Evolutionary conservation across 225 moss, liverwort and hornwort genomes (phyloP), one percentile per base, ranked within the genome.

Genomic region (Sphagnum contortum): DNA sequence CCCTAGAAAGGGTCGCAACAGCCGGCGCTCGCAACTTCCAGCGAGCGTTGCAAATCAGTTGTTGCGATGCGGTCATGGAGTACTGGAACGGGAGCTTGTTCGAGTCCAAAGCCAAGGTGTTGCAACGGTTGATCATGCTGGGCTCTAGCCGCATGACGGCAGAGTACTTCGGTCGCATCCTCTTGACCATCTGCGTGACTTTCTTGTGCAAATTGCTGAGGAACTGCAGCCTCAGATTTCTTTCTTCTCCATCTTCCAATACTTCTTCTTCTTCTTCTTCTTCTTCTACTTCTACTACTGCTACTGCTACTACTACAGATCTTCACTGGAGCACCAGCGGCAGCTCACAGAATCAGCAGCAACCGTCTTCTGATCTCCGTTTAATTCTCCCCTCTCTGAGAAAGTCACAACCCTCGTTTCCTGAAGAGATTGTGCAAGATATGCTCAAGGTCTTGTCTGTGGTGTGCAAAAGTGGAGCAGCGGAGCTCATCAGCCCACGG

Each of bases 361-460:
- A 29, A 29, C 0, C 29, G 1, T 29, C 29, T 29, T 29, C 29
- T 29, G 29, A 29, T 29, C 29, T 29, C 29, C 29, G 29, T 29
- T 29, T 29, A 1, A 29, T 1, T 29, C 29, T 29, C 29, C 29
- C 29, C 29, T 29, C 29, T 29, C 46, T 82, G 62, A 10, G 66
- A 59, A 82, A 79, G 66, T 75, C 72, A 46, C 75, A 73, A 71
- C 63, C 65, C 55, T 71, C 68, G 4, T 59, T 63, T 45, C 73
- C 75, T 69, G 75, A 66, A 63, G 75, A 75, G 52, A 63, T 82
- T 62, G 75, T 82, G 29, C 78, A 82, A 68, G 82, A 82, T 73
- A 82, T 82, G 82, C 63, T 82, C 55, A 82, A 82, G 65, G 70
- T 82, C 73, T 70, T 82, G 59, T 75, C 82, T 57, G 71, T 82